Percentiles rank a stretch among this genome's conserved stretches.
These are phyloP conservation scores for Exobasidium cylindrosporum DNA, from an alignment of 1,284 basidiomycete genomes.

Conservation along the genomic window DNA sequence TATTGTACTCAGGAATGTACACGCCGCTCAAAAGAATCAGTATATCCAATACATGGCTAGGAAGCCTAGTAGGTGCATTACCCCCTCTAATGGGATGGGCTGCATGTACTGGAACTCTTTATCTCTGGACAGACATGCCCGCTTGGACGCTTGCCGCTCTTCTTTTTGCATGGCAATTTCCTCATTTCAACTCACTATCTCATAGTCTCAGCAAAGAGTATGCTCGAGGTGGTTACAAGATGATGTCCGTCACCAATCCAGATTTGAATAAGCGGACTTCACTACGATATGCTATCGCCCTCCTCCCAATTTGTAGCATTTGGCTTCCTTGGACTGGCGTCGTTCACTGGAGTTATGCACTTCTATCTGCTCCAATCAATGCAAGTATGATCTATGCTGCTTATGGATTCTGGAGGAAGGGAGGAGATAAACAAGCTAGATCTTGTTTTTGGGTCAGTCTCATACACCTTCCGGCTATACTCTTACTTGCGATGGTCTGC, in stretches of 20 bases:
- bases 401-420: constrained; percentile 69
- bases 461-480: constrained; percentile 85
- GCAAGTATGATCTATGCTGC: constrained; percentile 69
- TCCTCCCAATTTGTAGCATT: constrained; percentile 78
- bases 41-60: constrained; percentile 92
- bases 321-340: constrained; percentile 56
- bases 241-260: constrained; percentile 82
- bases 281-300: constrained; percentile 74
- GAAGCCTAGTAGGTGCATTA: constrained; percentile 83
- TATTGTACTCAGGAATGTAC: constrained; percentile 85
- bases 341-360: constrained; percentile 65
- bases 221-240: constrained; percentile 87
- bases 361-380: constrained; percentile 76
- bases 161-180: constrained; percentile 97
- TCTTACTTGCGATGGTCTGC: constrained; percentile 81
- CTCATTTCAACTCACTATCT: constrained; percentile 93
- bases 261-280: constrained; percentile 79
- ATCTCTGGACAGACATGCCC: constrained; percentile 60
- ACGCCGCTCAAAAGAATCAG: constrained; percentile 89
- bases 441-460: constrained; percentile 68
- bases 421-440: constrained; percentile 66
- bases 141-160: constrained; percentile 46
- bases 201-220: constrained; percentile 83
- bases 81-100: constrained; percentile 99
- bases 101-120: constrained; percentile 78